These are phyloP conservation scores for Mycena citricolor DNA, from an alignment of 1,284 basidiomycete genomes.

Conservation along the genomic window DNA sequence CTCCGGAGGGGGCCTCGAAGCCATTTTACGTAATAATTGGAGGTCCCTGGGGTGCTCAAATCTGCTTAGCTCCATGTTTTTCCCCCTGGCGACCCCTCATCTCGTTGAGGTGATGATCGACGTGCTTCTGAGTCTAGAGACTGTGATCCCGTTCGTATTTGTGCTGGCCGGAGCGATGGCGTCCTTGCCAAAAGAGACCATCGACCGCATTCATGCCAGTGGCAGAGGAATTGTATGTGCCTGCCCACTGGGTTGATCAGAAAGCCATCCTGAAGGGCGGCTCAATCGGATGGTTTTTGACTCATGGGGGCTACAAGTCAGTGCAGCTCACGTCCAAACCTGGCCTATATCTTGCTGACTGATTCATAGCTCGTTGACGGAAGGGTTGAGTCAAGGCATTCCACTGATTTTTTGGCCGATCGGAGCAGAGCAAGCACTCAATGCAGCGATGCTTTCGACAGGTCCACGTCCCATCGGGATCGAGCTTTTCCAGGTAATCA, in stretches of 20 bases:
- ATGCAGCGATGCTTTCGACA: slow-evolving; percentile 5
- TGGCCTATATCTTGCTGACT: background rate
- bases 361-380: slow-evolving; percentile 7
- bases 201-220: slow-evolving; percentile 2
- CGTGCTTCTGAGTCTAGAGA: slow-evolving; percentile 1
- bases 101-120: slow-evolving; percentile 10
- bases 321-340: background rate
- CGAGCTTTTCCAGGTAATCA: slow-evolving; percentile 14
- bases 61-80: slow-evolving; percentile 11
- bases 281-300: slow-evolving; percentile 9
- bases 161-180: background rate
- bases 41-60: no score
- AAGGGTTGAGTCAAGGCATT: slow-evolving; percentile 7
- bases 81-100: slow-evolving; percentile 4
- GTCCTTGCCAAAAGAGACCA: background rate
- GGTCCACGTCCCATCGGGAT: slow-evolving; percentile 13
- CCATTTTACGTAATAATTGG: no score
- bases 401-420: slow-evolving; percentile 15
- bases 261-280: slow-evolving; percentile 6
- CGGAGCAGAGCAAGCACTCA: slow-evolving; percentile 8
- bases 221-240: slow-evolving; percentile 1
- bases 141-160: slow-evolving; percentile 13
- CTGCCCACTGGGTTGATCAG: slow-evolving; percentile 5
- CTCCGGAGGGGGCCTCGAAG: no score
- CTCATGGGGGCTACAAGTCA: slow-evolving; percentile 2